Evolutionary conservation across 1,284 basidiomycete genomes (phyloP), one percentile per base, ranked within the genome.

Genomic region (Leccinum subrobustum): DNA sequence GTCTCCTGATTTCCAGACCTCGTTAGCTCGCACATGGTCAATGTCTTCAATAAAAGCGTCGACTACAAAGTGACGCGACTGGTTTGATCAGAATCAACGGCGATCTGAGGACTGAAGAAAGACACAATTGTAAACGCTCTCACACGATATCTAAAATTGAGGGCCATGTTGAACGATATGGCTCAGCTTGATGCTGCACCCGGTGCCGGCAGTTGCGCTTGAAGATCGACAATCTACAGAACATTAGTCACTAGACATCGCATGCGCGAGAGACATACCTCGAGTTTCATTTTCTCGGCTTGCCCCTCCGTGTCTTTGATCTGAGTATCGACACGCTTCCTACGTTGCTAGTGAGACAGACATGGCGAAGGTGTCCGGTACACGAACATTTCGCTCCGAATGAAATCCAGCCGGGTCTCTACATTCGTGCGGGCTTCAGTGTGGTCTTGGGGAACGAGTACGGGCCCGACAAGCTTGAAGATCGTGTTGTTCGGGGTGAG

Each of bases 381-480:
- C 4, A 80, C 91, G 62, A 63, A 98, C 96, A 97, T 93, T 76
- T 99, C 96, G 54, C 84, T 78, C 57, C 80, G 82, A 71, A 99
- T 98, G 76, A 95, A 98, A 63, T 95, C 93, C 44, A 99, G 77
- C 6, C 96, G 87, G 61, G 93, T 98, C 64, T 95, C 87, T 33
- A 99, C 93, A 70, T 96, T 98, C 60, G 78, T 80, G 72, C 91
- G 92, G 9, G 96, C 96, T 68, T 98, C 97, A 5, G 76, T 75
- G 68, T 89, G 88, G 65, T 98, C 96, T 76, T 98, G 96, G 68
- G 91, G 87, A 6, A 98, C 87, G 23, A 99, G 83, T 1, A 95
- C 91, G 1, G 95, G 93, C 0, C 96, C 97, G 52, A 97, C 84
- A 52, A 95, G 85, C 78, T 99, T 99, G 81, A 90, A 99, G 7